Base-by-base conservation (phyloP, 139 green algal genomes). In the Micractinium sp. region DNA sequence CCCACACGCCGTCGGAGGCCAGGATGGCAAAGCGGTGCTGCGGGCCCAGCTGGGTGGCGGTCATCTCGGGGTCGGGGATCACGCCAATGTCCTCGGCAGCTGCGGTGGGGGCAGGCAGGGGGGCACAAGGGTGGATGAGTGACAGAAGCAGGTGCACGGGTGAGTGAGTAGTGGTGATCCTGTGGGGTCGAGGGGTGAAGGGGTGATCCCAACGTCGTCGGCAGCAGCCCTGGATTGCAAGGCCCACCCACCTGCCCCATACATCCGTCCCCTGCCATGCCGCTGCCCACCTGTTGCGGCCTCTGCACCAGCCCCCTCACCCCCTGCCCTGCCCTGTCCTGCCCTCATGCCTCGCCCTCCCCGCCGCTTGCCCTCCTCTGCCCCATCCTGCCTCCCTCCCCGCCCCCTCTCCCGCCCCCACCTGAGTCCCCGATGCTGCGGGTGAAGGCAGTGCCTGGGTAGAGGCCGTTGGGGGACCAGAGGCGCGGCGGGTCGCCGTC, bases 361-460 rank as follows among this genome's bases (percentile, higher is more conserved):
- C 47, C 47, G 9, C 47, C 47, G 47, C 47, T 56, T 56, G 7
- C 47, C 47, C 9, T 56, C 47, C 9, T 56, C 7, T 56, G 7
- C 47, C 5, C 47, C 47, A 56, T 56, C 63, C 63, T 71, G 35
- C 39, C 78, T 25, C 41, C 39, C 41, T 35, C 14, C 56, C 27
- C 60, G 56, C 60, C 33, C 60, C 39, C 22, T 67, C 23, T 3
- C 53, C 31, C 31, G 16, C 31, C 18, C 92, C 33, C 87, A 96
- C 95, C 92, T 41, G 87, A 92, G 90, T 99, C 98, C 0, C 98
- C 98, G 73, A 99, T 96, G 93, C 91, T 96, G 53, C 98, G 93
- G 0, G 98, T 99, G 94, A 99, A 99, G 20, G 97, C 98, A 2
- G 97, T 99, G 39, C 98, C 98, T 13, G 98, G 98, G 88, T 96